A percentile compares a stretch with the other conserved stretches of the same genome.
Evolutionary conservation across 805 yeast genomes (phyloP).

Genomic region (Lipomyces spencermartinsiae): DNA sequence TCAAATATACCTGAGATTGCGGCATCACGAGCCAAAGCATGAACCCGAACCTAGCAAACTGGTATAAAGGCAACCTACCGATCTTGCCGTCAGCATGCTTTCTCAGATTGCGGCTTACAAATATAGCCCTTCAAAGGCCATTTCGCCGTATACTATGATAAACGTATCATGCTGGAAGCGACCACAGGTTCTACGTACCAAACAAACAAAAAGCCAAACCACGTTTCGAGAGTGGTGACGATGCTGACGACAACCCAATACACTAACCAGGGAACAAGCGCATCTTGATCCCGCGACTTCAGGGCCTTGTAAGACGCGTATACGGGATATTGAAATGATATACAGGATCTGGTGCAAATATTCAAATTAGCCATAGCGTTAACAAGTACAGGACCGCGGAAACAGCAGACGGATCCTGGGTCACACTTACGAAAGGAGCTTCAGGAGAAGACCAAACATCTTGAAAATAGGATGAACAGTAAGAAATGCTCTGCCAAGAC

Average conservation of each 20-base stretch:
- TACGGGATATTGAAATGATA: conserved; percentile 62
- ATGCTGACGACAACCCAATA: conserved; percentile 72
- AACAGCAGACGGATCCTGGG: background rate
- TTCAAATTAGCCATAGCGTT: conserved; percentile 4
- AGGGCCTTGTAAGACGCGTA: conserved; percentile 67
- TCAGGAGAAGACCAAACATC: conserved; percentile 18
- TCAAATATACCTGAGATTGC: conserved; percentile 48
- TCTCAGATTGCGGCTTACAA: background rate
- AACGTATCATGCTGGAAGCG: background rate
- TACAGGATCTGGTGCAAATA: conserved; percentile 39
- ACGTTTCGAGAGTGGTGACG: conserved; percentile 50
- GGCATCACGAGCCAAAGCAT: conserved; percentile 68
- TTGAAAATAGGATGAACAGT: background rate
- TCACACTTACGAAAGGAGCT: conserved; percentile 15
- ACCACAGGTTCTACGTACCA: conserved; percentile 27
- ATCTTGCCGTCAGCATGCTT: background rate
- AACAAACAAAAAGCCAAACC: conserved; percentile 53
- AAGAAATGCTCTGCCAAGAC: background rate
- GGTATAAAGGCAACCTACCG: conserved; percentile 60
- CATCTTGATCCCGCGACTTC: conserved; percentile 50
- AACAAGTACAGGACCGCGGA: background rate
- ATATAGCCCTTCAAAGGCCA: background rate
- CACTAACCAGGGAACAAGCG: conserved; percentile 55
- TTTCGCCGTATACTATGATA: background rate
- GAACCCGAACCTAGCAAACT: conserved; percentile 55